phyloP scores from a whole-genome alignment of 805 yeast species.

The Ogataea naganishii region DNA sequence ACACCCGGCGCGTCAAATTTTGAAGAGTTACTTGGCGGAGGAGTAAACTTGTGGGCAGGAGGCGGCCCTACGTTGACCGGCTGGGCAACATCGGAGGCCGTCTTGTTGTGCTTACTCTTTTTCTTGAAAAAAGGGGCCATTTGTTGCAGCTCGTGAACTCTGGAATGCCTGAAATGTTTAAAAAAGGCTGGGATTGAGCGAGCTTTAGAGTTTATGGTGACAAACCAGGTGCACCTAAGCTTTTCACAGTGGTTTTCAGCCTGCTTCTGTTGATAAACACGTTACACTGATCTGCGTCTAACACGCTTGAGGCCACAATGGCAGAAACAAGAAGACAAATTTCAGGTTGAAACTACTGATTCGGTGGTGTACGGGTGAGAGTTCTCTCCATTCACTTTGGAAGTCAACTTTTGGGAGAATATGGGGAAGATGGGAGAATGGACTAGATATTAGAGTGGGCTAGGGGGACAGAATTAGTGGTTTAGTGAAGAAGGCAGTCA shows the following conservation, averaged over 20 bases:
- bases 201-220: neutral
- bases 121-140: constrained; percentile 18
- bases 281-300: constrained; percentile 1
- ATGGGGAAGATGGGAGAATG: too few species aligned
- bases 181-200: neutral
- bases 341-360: too few species aligned
- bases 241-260: too few species aligned
- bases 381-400: too few species aligned
- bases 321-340: too few species aligned
- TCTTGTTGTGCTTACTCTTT: constrained; percentile 11
- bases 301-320: too few species aligned
- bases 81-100: constrained; percentile 7
- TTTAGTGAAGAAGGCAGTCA: too few species aligned
- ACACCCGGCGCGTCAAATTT: constrained; percentile 5
- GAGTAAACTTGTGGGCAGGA: constrained; percentile 6
- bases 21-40: constrained; percentile 3
- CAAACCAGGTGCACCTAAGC: neutral
- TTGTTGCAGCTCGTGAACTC: neutral
- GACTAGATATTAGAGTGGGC: too few species aligned
- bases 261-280: constrained; percentile 1
- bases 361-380: too few species aligned
- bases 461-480: too few species aligned
- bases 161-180: neutral
- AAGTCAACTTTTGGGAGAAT: too few species aligned
- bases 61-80: constrained; percentile 5